Evolutionary conservation across 768 basidiomycete genomes (phyloP).

Genomic region (Fomitopsis pulvina): DNA sequence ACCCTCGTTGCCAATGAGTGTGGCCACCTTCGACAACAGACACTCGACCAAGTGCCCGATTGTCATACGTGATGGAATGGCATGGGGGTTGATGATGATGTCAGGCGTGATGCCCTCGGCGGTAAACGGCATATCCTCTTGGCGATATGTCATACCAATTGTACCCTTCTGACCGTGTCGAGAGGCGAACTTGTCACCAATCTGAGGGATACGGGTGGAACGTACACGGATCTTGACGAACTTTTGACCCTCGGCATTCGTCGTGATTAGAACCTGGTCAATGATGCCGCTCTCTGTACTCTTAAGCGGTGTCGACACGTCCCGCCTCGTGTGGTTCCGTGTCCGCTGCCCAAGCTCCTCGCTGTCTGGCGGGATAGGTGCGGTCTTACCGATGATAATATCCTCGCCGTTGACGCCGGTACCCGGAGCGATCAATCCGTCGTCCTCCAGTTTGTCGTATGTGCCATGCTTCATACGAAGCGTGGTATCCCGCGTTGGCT

Average conservation of each 20-base stretch:
- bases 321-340: slow-evolving; percentile 87
- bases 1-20: slow-evolving; percentile 93
- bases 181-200: slow-evolving; percentile 98
- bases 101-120: slow-evolving; percentile 96
- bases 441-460: slow-evolving; percentile 96
- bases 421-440: slow-evolving; percentile 93
- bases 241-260: slow-evolving; percentile 92
- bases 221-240: slow-evolving; percentile 98
- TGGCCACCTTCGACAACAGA: slow-evolving; percentile 92
- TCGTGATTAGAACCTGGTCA: slow-evolving; percentile 95
- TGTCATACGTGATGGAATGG: slow-evolving; percentile 99
- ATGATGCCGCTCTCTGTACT: slow-evolving; percentile 97
- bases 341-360: slow-evolving; percentile 97
- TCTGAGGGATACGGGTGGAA: slow-evolving; percentile 94
- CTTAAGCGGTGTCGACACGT: slow-evolving; percentile 96
- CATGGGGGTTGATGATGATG: slow-evolving; percentile 97
- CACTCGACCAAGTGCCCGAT: slow-evolving; percentile 99
- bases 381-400: slow-evolving; percentile 99
- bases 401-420: slow-evolving; percentile 95
- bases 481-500: slow-evolving; percentile 88
- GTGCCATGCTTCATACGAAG: slow-evolving; percentile 97
- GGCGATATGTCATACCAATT: slow-evolving; percentile 98
- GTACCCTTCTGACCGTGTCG: slow-evolving; percentile 99
- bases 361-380: slow-evolving; percentile 92
- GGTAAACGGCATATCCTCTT: slow-evolving; percentile 99